Percentiles rank a stretch among this genome's conserved stretches.
Conservation (phyloP, 139 green algal genomes). For the Ettlia oleoabundans region DNA sequence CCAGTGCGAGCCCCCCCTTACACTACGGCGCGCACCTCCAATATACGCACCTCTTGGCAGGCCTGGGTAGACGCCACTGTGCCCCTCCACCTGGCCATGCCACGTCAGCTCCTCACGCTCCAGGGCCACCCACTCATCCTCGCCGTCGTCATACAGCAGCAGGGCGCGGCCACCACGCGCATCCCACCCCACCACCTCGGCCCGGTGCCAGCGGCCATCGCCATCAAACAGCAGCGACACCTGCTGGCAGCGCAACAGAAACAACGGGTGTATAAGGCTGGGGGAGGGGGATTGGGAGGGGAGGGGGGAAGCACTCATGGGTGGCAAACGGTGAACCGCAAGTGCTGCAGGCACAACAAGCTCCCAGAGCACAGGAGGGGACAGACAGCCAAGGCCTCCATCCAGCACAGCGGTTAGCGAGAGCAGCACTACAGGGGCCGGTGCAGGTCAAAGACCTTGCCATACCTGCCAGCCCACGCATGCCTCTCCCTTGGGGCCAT, state of each 20-base stretch:
- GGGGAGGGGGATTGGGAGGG: not conserved
- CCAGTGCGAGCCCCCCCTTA: no score
- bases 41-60: no score
- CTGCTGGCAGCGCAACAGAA: slow-evolving; percentile 12
- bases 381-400: no score
- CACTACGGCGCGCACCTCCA: no score
- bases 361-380: no score
- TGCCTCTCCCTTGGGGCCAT: not conserved
- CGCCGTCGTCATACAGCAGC: slow-evolving; percentile 71
- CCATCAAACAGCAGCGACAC: slow-evolving; percentile 61
- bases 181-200: slow-evolving; percentile 47
- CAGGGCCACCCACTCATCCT: slow-evolving; percentile 77
- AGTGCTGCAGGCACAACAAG: no score
- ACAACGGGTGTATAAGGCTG: not conserved
- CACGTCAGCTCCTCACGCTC: slow-evolving; percentile 58
- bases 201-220: slow-evolving; percentile 43
- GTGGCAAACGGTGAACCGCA: no score
- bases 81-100: slow-evolving; percentile 24
- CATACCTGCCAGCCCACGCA: slow-evolving; percentile 40
- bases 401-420: no score
- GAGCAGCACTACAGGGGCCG: no score
- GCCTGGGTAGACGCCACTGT: slow-evolving; percentile 22
- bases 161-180: slow-evolving; percentile 16
- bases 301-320: not conserved
- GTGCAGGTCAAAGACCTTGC: no score